Evolutionary conservation across 1,284 basidiomycete genomes (phyloP), one percentile per base, ranked within the genome.

Genomic region (Termitomyces sp.): DNA sequence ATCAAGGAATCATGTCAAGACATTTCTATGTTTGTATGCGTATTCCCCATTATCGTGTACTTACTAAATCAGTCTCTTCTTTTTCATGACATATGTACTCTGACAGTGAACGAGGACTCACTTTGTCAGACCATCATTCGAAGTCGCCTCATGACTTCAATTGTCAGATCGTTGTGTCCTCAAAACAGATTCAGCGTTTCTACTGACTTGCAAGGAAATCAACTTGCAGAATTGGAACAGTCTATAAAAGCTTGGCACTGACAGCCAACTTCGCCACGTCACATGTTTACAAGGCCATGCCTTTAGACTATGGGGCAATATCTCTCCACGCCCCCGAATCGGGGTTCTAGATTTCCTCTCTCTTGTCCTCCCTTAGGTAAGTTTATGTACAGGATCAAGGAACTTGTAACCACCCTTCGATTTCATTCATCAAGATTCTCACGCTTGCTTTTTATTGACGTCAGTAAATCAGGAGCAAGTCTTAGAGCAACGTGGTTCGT

Each of bases 251-350:
- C 36, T 17, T 45, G 43, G 30, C 48, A 50, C n/a, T 40, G 38
- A 52, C 51, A 38, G 41, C 15, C 31, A 52, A 45, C 33, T 43
- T 44, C 33, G 51, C 51, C 51, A 45, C 43, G 46, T 46, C 51
- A 52, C 42, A 52, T 45, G 51, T 24, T 38, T 52, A 36, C 33
- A 28, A n/a, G 51, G 24, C 42, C 42, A 52, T 34, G 42, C 42
- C 26, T 38, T 50, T 41, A 7, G 33, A 43, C 26, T 19, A 17
- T 52, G 42, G 42, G 42, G 24, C 12, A 33, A 51, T 9, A 17
- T 17, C 4, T 33, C 30, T 52, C 24, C 51, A 45, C 17, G 33
- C 41, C n/a, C 46, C 51, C 51, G 51, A 52, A 38, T 52, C 51
- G 51, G 51, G 21, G 21, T 36, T 44, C 40, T 28, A 6, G 26